A percentile compares a stretch with the other conserved stretches of the same genome.
These are phyloP conservation scores for Penicillium egyptiacum DNA, from an alignment of 495 filamentous ascomycete genomes.

Conservation along the genomic window DNA sequence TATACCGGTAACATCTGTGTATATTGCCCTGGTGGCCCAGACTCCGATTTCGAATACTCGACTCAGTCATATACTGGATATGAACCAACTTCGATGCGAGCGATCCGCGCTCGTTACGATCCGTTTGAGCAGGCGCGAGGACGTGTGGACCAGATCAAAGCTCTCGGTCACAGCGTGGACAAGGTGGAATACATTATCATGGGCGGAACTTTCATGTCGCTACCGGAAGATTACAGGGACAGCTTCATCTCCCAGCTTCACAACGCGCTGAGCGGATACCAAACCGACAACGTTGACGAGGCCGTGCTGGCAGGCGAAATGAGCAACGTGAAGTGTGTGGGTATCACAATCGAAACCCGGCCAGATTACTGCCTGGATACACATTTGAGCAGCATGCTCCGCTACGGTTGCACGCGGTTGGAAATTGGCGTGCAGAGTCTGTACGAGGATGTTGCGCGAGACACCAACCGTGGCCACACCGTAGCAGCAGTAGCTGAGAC, in stretches of 20 bases:
- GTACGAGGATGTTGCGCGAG: slow-evolving; percentile 97
- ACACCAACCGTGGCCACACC: slow-evolving; percentile 96
- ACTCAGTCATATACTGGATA: slow-evolving; percentile 98
- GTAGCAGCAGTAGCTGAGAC: slow-evolving; percentile 93
- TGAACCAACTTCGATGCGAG: slow-evolving; percentile 96
- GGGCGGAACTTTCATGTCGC: slow-evolving; percentile 98
- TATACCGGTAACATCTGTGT: slow-evolving; percentile 99
- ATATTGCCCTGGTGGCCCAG: slow-evolving; percentile 95
- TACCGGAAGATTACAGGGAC: slow-evolving; percentile 83
- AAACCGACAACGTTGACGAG: slow-evolving; percentile 89
- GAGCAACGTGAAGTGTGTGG: slow-evolving; percentile 94
- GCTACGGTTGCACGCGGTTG: slow-evolving; percentile 92
- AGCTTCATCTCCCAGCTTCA: slow-evolving; percentile 93
- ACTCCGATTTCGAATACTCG: slow-evolving; percentile 98
- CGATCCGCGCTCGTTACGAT: slow-evolving; percentile 95
- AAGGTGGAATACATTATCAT: slow-evolving; percentile 99
- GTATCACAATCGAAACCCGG: slow-evolving; percentile 96
- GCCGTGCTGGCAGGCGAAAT: slow-evolving; percentile 88
- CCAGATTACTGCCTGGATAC: slow-evolving; percentile 94
- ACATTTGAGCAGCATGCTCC: slow-evolving; percentile 89
- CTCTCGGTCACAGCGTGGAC: slow-evolving; percentile 92
- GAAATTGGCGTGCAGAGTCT: slow-evolving; percentile 95
- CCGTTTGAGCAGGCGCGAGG: slow-evolving; percentile 97
- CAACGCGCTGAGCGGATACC: slow-evolving; percentile 92
- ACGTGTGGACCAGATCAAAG: slow-evolving; percentile 93